These are phyloP conservation scores for Backusella morwellensis DNA, from an alignment of 192 early-diverging fungal species.

Conservation along the genomic window DNA sequence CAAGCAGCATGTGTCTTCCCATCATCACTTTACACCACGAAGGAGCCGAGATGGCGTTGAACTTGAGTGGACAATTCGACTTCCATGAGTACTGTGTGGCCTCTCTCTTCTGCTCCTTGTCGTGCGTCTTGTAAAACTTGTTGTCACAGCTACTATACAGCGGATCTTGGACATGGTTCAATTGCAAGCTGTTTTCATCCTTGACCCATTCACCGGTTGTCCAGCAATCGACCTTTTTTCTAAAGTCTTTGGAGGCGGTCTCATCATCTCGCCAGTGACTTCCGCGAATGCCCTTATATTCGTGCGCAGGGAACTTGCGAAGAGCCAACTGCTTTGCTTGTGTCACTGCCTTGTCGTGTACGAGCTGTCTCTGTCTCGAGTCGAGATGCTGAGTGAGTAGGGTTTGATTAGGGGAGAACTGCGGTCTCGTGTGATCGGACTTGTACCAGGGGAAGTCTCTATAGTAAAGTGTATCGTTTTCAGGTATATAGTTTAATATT, in stretches of 20 bases:
- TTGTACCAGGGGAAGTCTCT: conserved; percentile 18
- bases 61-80: conserved; percentile 25
- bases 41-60: conserved; percentile 10
- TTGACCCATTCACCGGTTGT: conserved; percentile 28
- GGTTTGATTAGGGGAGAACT: neutral
- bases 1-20: conserved; percentile 44
- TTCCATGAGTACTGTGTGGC: conserved; percentile 22
- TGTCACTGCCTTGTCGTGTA: neutral
- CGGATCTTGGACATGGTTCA: conserved; percentile 34
- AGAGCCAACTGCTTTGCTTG: conserved; percentile 4
- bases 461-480: conserved; percentile 2
- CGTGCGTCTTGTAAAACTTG: conserved; percentile 16
- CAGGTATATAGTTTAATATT: neutral
- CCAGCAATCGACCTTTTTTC: conserved; percentile 20
- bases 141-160: conserved; percentile 30
- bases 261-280: neutral
- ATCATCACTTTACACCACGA: conserved; percentile 40
- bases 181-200: neutral
- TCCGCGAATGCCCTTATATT: conserved; percentile 9
- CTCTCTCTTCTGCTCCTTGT: conserved; percentile 9
- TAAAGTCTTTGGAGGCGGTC: neutral
- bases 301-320: neutral
- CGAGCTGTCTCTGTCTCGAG: neutral
- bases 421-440: neutral
- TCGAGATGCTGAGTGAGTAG: neutral